Percentiles rank a stretch among this genome's conserved stretches.
These are phyloP conservation scores for Xylaria curta DNA, from an alignment of 495 filamentous ascomycete genomes.

Conservation along the genomic window DNA sequence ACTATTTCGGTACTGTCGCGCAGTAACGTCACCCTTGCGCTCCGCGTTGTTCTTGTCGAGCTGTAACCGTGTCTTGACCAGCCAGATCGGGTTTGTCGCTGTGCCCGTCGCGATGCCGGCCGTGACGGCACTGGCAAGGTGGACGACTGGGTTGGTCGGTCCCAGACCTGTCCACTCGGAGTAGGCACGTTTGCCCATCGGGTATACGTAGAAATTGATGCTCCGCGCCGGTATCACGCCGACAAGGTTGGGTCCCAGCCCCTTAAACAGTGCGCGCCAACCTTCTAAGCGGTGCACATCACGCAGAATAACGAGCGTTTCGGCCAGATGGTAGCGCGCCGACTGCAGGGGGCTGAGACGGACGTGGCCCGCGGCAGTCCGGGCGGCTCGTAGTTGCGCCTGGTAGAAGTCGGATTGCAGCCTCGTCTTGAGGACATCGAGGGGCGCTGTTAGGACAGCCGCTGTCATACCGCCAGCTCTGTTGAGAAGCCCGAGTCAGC, in stretches of 20 bases:
- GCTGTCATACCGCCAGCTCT: slow-evolving; percentile 89
- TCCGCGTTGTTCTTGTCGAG: slow-evolving; percentile 73
- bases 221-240: slow-evolving; percentile 85
- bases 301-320: slow-evolving; percentile 81
- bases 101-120: slow-evolving; percentile 84
- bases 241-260: slow-evolving; percentile 83
- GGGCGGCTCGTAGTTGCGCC: slow-evolving; percentile 60
- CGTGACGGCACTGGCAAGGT: slow-evolving; percentile 72
- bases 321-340: slow-evolving; percentile 67
- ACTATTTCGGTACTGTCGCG: slow-evolving; percentile 79
- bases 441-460: slow-evolving; percentile 81
- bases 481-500: slow-evolving; percentile 24
- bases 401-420: slow-evolving; percentile 93
- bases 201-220: slow-evolving; percentile 90
- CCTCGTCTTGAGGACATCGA: slow-evolving; percentile 90
- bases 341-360: slow-evolving; percentile 54
- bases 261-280: slow-evolving; percentile 85
- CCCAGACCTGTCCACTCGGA: slow-evolving; percentile 69
- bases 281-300: slow-evolving; percentile 80
- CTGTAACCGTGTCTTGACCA: slow-evolving; percentile 88
- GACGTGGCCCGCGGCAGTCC: slow-evolving; percentile 45
- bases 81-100: slow-evolving; percentile 91
- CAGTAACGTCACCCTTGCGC: slow-evolving; percentile 54
- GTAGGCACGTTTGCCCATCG: slow-evolving; percentile 82
- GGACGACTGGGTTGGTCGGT: slow-evolving; percentile 71